A percentile compares a stretch with the other conserved stretches of the same genome.
Evolutionary conservation across 305 asterid genomes (phyloP).

Genomic region (Fraxinus velutina): DNA sequence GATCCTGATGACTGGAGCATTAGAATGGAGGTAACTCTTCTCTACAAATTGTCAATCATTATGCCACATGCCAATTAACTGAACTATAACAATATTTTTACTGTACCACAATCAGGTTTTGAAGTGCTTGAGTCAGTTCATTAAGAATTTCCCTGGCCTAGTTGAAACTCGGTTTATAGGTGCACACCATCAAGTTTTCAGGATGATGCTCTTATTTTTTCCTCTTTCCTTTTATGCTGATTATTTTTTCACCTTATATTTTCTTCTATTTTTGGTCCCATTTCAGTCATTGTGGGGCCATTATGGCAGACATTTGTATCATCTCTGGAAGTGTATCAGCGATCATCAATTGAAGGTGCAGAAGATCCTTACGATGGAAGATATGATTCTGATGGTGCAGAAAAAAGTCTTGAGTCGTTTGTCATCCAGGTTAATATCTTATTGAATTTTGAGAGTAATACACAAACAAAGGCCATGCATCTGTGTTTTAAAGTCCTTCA

Average conservation of each 20-base stretch:
- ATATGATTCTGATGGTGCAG: slow-evolving; percentile 94
- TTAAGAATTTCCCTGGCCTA: slow-evolving; percentile 71
- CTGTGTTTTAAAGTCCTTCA: neutral
- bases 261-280: slow-evolving; percentile 16
- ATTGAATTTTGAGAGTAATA: neutral
- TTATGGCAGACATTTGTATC: slow-evolving; percentile 87
- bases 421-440: slow-evolving; percentile 66
- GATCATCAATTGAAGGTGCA: slow-evolving; percentile 69
- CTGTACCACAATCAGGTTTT: slow-evolving; percentile 52
- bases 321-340: slow-evolving; percentile 70
- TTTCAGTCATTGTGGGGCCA: slow-evolving; percentile 78
- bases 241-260: slow-evolving; percentile 7
- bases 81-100: slow-evolving; percentile 8
- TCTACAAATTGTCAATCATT: slow-evolving; percentile 17
- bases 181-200: slow-evolving; percentile 27
- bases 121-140: slow-evolving; percentile 88
- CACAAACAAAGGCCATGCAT: neutral
- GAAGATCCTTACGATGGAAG: slow-evolving; percentile 91
- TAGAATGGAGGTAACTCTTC: slow-evolving; percentile 74
- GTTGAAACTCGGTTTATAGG: slow-evolving; percentile 68
- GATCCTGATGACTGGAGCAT: slow-evolving; percentile 98
- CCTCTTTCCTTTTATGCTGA: slow-evolving; percentile 22
- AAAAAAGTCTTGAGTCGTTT: slow-evolving; percentile 82
- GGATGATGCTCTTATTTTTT: slow-evolving; percentile 13
- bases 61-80: slow-evolving; percentile 18